A percentile compares a stretch with the other conserved stretches of the same genome.
Conservation (phyloP, 106 monocot genomes). For the Cymbidium sinense region DNA sequence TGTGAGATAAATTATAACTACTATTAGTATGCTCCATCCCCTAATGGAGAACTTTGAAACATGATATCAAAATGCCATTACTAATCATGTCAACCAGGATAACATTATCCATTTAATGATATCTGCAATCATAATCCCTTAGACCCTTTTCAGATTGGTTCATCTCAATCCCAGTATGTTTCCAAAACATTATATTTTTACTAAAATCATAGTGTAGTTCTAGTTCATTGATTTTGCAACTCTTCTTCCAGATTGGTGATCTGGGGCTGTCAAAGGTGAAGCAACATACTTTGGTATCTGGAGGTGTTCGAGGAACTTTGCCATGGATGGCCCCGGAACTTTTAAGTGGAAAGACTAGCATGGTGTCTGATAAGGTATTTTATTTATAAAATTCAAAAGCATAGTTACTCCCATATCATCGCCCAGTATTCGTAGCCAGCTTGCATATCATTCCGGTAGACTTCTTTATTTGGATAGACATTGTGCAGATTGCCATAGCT, state of each 20-base stretch:
- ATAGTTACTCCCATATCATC: background rate
- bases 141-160: too few species aligned
- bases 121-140: too few species aligned
- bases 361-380: conserved; percentile 86
- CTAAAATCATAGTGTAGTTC: background rate
- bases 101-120: too few species aligned
- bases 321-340: conserved; percentile 99
- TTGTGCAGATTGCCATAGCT: too few species aligned
- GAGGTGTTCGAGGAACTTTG: conserved; percentile 92
- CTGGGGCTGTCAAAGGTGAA: conserved; percentile 94
- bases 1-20: too few species aligned
- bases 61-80: too few species aligned
- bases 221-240: background rate
- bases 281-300: conserved; percentile 86
- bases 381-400: background rate
- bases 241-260: conserved; percentile 75
- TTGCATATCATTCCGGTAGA: background rate
- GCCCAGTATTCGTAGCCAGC: background rate
- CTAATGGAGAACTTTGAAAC: too few species aligned
- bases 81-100: too few species aligned
- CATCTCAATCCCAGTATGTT: background rate
- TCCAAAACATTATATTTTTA: background rate
- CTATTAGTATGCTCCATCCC: too few species aligned
- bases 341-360: conserved; percentile 73
- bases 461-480: background rate